Evolutionary conservation across 176 grass and related monocot genomes (phyloP).

Genomic region (Eremochloa ophiuroides): DNA sequence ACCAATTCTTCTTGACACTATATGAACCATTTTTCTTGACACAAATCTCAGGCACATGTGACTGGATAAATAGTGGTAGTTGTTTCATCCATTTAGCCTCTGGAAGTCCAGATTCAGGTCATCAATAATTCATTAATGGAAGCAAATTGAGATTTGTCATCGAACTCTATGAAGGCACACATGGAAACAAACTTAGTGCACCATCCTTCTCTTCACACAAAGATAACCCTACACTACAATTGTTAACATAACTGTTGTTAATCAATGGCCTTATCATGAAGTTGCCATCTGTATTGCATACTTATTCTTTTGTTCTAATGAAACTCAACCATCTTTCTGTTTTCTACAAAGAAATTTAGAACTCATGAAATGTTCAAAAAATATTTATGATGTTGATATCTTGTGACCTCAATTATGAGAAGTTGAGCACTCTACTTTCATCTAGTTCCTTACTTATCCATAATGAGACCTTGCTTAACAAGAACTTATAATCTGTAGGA

Average conservation of each 20-base stretch:
- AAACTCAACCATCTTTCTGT: not conserved
- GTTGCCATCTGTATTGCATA: not conserved
- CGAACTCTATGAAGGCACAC: not conserved
- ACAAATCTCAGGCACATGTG: not conserved
- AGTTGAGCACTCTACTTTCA: not conserved
- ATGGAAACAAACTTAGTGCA: not conserved
- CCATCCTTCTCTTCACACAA: not conserved
- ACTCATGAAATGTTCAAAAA: too few relatives aligned
- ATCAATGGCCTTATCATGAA: not conserved
- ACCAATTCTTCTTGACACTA: not conserved
- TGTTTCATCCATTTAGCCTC: not conserved
- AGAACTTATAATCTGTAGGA: slow-evolving; percentile 16
- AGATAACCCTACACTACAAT: not conserved
- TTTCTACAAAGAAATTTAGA: too few relatives aligned
- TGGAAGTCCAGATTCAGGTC: not conserved
- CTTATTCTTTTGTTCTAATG: not conserved
- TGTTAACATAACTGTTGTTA: not conserved
- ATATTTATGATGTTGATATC: too few relatives aligned
- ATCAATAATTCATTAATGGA: not conserved
- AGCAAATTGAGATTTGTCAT: not conserved
- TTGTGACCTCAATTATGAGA: not conserved
- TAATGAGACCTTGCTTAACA: not conserved
- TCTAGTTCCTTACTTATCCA: not conserved
- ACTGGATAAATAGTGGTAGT: not conserved
- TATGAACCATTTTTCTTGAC: not conserved